Evolutionary conservation across 75 land plant species (phyloP).

Genomic region (Picea sitchensis): DNA sequence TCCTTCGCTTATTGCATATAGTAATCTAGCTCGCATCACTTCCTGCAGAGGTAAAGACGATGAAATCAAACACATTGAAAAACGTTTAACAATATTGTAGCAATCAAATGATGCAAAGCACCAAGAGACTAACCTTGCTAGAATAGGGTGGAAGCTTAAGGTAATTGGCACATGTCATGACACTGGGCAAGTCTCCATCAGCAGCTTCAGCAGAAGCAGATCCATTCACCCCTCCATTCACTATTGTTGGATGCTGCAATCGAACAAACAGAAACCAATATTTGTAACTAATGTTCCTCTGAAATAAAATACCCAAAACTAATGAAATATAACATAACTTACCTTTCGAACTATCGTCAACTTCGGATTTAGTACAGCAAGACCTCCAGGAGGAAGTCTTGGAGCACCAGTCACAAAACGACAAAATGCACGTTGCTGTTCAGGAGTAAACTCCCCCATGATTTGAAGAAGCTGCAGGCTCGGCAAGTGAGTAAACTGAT

Average conservation of each 20-base stretch:
- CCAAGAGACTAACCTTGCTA: not conserved
- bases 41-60: slow-evolving; percentile 38
- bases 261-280: no score
- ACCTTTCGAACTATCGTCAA: slow-evolving; percentile 81
- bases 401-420: slow-evolving; percentile 90
- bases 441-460: slow-evolving; percentile 35
- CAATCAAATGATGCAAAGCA: no score
- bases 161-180: slow-evolving; percentile 90
- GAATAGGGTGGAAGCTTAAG: slow-evolving; percentile 86
- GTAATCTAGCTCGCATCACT: slow-evolving; percentile 56
- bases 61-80: no score
- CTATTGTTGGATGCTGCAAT: no score
- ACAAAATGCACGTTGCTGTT: slow-evolving; percentile 50
- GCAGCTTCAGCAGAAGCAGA: slow-evolving; percentile 1
- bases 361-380: slow-evolving; percentile 64
- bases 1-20: slow-evolving; percentile 88
- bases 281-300: no score
- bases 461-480: slow-evolving; percentile 40
- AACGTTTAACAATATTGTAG: no score
- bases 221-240: no score
- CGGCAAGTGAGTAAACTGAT: no score
- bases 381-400: slow-evolving; percentile 75
- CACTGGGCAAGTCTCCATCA: slow-evolving; percentile 78
- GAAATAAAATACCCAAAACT: no score
- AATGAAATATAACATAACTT: not conserved